Evolutionary conservation across 2,329 filamentous ascomycete species (phyloP).

Genomic region (Amylocarpus encephaloides): DNA sequence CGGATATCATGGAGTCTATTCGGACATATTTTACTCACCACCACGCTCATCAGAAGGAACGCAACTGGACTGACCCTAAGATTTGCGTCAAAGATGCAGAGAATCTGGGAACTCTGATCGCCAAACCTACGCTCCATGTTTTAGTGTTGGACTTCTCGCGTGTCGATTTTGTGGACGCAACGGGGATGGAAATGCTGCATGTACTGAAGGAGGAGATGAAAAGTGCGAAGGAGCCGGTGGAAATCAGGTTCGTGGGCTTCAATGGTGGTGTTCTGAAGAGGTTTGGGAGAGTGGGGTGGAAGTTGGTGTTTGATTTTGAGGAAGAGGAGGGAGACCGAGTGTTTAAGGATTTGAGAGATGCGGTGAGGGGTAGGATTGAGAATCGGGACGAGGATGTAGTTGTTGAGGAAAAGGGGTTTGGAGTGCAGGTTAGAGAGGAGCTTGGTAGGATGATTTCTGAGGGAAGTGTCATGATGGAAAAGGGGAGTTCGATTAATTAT

Average conservation of each 20-base stretch:
- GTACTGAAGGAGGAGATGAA: constrained; percentile 12
- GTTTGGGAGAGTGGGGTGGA: constrained; percentile 15
- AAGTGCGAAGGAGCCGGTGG: constrained; percentile 3
- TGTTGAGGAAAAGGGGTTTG: too few species aligned
- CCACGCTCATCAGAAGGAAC: constrained; percentile 1
- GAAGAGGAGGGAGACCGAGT: neutral
- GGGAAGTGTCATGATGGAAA: too few species aligned
- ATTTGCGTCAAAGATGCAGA: neutral
- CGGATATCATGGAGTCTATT: neutral
- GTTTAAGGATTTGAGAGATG: neutral
- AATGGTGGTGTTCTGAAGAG: constrained; percentile 2
- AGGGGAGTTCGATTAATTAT: too few species aligned
- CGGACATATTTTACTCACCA: neutral
- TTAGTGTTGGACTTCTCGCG: constrained; percentile 10
- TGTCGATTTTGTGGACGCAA: constrained; percentile 12
- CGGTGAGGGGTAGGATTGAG: neutral
- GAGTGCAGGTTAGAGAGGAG: too few species aligned
- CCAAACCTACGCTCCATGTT: constrained; percentile 2
- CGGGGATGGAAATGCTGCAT: constrained; percentile 12
- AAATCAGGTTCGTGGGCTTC: constrained; percentile 14
- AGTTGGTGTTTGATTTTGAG: constrained; percentile 4
- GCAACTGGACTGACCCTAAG: constrained; percentile 1
- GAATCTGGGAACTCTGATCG: neutral
- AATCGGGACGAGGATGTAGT: too few species aligned
- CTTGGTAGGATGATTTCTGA: too few species aligned